Evolutionary conservation across 2,329 filamentous ascomycete genomes (phyloP).

Genomic region (Dendryphion nanum): DNA sequence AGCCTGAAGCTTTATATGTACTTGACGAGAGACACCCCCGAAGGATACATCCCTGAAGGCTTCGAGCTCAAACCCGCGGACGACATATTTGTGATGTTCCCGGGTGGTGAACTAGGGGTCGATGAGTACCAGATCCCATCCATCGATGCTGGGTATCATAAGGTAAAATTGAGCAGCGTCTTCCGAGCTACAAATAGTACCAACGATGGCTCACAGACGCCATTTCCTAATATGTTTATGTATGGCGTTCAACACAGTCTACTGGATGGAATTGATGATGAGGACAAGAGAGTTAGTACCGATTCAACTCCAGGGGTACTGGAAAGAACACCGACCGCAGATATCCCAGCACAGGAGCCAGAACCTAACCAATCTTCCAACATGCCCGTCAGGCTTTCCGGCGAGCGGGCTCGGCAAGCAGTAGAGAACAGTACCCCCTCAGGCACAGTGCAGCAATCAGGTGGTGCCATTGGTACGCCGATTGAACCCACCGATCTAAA

Average conservation of each 20-base stretch:
- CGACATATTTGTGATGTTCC: not conserved
- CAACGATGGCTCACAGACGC: not conserved
- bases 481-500: not conserved
- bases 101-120: not conserved
- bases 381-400: too few species aligned
- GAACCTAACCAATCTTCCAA: too few species aligned
- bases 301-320: too few species aligned
- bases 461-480: not conserved
- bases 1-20: slow-evolving; percentile 46
- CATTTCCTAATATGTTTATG: too few species aligned
- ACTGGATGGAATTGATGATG: too few species aligned
- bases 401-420: too few species aligned
- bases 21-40: slow-evolving; percentile 43
- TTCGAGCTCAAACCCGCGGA: slow-evolving; percentile 27
- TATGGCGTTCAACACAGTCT: too few species aligned
- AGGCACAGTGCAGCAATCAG: not conserved
- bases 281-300: too few species aligned
- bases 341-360: too few species aligned
- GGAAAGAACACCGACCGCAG: too few species aligned
- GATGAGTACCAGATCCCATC: slow-evolving; percentile 16
- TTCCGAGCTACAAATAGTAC: not conserved
- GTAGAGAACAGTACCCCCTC: too few species aligned
- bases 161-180: not conserved
- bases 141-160: slow-evolving; percentile 42
- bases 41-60: slow-evolving; percentile 42